phyloP scores from a whole-genome alignment of 176 grass and related monocot genomes.

The Cymbopogon citratus region DNA sequence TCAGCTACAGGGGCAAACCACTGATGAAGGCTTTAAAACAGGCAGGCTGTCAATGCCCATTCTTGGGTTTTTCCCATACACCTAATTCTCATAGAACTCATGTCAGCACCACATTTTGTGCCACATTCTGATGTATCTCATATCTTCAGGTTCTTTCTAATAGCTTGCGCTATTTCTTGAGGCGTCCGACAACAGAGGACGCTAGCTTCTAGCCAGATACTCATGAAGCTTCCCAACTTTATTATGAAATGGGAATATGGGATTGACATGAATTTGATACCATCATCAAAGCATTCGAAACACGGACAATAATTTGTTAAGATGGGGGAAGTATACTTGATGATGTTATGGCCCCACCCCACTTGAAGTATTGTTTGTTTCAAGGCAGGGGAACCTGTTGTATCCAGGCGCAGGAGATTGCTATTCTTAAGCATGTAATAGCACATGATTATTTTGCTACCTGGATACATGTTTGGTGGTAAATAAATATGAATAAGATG shows the following conservation, averaged over 20 bases:
- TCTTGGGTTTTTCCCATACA: neutral
- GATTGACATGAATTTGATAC: neutral
- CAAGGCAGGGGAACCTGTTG: neutral
- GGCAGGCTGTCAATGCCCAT: conserved; percentile 32
- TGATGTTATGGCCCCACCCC: conserved; percentile 7
- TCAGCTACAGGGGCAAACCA: conserved; percentile 71
- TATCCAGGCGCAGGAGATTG: conserved; percentile 1
- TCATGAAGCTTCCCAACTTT: neutral
- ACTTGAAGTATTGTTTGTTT: conserved; percentile 4
- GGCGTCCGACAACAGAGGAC: conserved; percentile 85
- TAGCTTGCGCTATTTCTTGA: conserved; percentile 95
- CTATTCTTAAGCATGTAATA: conserved; percentile 3
- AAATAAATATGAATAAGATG: conserved; percentile 19
- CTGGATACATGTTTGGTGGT: conserved; percentile 23
- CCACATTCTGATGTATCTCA: conserved; percentile 21
- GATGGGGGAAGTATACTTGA: conserved; percentile 17
- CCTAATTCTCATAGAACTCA: neutral
- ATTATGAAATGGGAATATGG: neutral
- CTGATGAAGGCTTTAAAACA: conserved; percentile 64
- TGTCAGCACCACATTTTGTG: neutral
- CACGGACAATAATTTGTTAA: neutral
- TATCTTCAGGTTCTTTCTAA: conserved; percentile 74
- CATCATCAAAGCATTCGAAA: conserved; percentile 1
- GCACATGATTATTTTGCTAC: conserved; percentile 20
- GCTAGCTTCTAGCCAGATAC: conserved; percentile 59